Evolutionary conservation across 495 filamentous ascomycete genomes (phyloP), one percentile per base, ranked within the genome.

Genomic region (Penicillium pancosmium): DNA sequence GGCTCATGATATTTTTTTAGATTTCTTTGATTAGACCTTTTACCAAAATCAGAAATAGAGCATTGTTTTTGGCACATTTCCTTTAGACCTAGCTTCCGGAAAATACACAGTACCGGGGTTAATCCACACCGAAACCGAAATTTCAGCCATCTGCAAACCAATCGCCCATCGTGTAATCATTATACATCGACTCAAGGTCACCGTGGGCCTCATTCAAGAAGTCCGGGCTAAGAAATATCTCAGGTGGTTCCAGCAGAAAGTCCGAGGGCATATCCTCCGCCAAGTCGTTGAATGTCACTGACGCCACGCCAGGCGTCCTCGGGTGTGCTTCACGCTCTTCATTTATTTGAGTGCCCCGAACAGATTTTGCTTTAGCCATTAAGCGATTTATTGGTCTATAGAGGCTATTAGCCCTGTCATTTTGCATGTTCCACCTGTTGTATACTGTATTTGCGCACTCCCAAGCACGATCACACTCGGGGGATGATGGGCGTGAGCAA

Each of bases 401-500:
- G 4, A 54, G 25, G 35, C 1, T 31, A 31, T 57, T 52, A 3
- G 54, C 54, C 25, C 54, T 56, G 27, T 62, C 36, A 18, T 57
- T 50, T 33, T 54, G 56, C 19, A 57, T 16, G 19, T 54, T 57
- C 59, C 59, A 57, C 1, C 34, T 21, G 18, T 50, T 35, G 33
- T 49, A 62, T 0, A 62, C n/a, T 6, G 44, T 50, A 19, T 54
- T 50, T 5, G 33, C 12, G 54, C 50, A 63, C 19, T 46, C 35
- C 62, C 62, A 64, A 7, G 50, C 57, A 13, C 50, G 49, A 49
- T 61, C 62, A 31, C 48, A 56, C 1, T 60, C 57, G 2, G 4
- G 1, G 8, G 54, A 54, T 6, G 50, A 33, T 9, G 62, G 62
- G 12, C 57, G 57, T 11, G 27, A 38, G 35, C 81, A 23, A 11